Percentiles rank a stretch among this genome's conserved stretches.
Conservation (phyloP, 352 stramenopile genomes). For the Globisporangium spiculum region DNA sequence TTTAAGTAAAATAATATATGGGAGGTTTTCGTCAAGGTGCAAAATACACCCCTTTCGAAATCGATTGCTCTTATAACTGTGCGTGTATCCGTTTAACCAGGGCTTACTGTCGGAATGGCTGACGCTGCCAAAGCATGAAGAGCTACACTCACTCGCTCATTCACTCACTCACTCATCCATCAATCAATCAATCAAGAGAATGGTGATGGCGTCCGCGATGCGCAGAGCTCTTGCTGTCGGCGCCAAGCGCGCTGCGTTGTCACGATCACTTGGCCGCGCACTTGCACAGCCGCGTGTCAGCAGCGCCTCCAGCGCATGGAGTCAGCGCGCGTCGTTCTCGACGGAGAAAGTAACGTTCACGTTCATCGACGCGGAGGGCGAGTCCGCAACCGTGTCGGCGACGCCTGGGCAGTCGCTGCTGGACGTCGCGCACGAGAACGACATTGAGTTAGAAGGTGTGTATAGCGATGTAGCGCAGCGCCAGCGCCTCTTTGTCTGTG, state of each 20-base stretch:
- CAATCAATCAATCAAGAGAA: background rate
- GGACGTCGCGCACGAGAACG: slow-evolving; percentile 91
- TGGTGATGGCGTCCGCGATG: slow-evolving; percentile 3
- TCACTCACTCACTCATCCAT: background rate
- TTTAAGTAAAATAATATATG: background rate
- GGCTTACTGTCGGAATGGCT: background rate
- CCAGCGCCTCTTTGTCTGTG: background rate
- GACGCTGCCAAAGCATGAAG: background rate
- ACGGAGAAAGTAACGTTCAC: slow-evolving; percentile 65
- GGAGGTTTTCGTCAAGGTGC: background rate
- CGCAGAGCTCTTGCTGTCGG: slow-evolving; percentile 3
- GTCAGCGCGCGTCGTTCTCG: slow-evolving; percentile 29
- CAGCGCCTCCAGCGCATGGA: background rate
- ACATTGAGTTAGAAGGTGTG: slow-evolving; percentile 89
- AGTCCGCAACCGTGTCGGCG: slow-evolving; percentile 65
- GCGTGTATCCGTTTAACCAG: background rate
- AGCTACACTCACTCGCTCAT: background rate
- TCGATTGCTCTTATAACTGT: background rate
- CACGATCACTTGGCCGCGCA: background rate
- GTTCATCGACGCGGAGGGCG: slow-evolving; percentile 82
- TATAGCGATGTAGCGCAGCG: too few species aligned
- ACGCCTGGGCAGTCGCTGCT: slow-evolving; percentile 76
- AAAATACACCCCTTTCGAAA: background rate
- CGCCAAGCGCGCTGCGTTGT: background rate
- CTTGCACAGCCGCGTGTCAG: background rate